A percentile compares a stretch with the other conserved stretches of the same genome.
Evolutionary conservation across 805 yeast species (phyloP).

Genomic region (Nakazawaea populi): DNA sequence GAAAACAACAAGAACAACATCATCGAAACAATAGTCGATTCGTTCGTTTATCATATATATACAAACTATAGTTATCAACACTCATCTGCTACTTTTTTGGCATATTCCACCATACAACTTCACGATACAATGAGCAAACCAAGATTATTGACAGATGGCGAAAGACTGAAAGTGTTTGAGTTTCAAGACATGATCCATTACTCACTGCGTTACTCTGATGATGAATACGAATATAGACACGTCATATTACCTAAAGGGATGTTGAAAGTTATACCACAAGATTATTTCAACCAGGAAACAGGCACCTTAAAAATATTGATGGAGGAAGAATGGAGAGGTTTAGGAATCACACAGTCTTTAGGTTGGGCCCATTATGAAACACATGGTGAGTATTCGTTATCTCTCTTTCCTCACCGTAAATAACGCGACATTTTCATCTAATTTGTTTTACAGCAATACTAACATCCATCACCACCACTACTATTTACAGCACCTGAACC

Average conservation of each 20-base stretch:
- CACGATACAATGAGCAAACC: constrained; percentile 37
- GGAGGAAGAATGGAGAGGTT: constrained; percentile 98
- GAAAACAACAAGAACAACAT: no score
- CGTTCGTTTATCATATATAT: no score
- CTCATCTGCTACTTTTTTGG: no score
- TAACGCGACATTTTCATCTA: not conserved
- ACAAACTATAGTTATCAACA: no score
- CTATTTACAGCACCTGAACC: constrained; percentile 81
- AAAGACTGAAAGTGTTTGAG: constrained; percentile 80
- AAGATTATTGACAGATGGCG: constrained; percentile 75
- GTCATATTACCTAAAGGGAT: constrained; percentile 95
- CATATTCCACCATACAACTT: no score
- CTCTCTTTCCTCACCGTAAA: not conserved
- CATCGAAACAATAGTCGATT: no score
- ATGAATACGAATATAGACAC: constrained; percentile 88
- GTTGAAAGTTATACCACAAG: constrained; percentile 90
- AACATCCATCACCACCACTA: not conserved
- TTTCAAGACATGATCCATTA: constrained; percentile 93
- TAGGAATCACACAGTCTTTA: constrained; percentile 93
- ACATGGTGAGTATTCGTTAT: constrained; percentile 38
- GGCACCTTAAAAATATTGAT: constrained; percentile 86
- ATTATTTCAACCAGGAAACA: constrained; percentile 87
- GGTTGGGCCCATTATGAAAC: constrained; percentile 99
- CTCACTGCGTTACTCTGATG: constrained; percentile 90
- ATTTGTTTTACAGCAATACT: not conserved